These are phyloP conservation scores for Rhinocladiella similis DNA, from an alignment of 2,329 filamentous ascomycete genomes.

Conservation along the genomic window DNA sequence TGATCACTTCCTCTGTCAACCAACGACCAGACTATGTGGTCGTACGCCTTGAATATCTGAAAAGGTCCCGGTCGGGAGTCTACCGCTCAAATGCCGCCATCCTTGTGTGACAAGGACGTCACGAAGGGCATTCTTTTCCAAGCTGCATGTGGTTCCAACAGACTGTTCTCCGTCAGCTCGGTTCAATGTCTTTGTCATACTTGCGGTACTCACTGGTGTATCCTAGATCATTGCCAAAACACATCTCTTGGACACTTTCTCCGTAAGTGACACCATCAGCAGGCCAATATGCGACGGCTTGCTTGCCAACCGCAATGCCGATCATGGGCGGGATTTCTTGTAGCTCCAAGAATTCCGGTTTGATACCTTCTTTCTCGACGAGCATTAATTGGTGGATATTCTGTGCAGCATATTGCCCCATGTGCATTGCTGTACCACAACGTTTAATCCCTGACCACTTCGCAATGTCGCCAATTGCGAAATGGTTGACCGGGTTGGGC, in stretches of 20 bases:
- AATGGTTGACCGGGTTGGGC: slow-evolving; percentile 62
- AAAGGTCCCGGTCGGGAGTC: no score
- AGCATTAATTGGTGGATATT: slow-evolving; percentile 68
- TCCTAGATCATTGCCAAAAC: slow-evolving; percentile 69
- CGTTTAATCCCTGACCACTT: slow-evolving; percentile 79
- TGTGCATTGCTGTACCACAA: slow-evolving; percentile 73
- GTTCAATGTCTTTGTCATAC: neutral
- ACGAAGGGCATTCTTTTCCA: slow-evolving; percentile 2
- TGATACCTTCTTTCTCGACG: slow-evolving; percentile 33
- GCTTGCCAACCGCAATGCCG: slow-evolving; percentile 69
- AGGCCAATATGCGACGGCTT: slow-evolving; percentile 64
- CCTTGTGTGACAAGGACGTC: neutral
- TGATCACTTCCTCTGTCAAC: neutral
- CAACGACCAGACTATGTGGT: no score
- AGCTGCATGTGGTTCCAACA: slow-evolving; percentile 15
- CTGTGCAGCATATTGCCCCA: slow-evolving; percentile 64
- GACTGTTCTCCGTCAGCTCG: slow-evolving; percentile 16
- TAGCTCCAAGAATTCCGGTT: slow-evolving; percentile 52
- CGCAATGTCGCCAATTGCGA: slow-evolving; percentile 68
- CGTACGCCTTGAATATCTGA: no score
- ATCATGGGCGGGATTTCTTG: slow-evolving; percentile 64
- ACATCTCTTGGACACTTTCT: slow-evolving; percentile 61
- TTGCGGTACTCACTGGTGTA: slow-evolving; percentile 51
- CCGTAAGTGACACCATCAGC: slow-evolving; percentile 59
- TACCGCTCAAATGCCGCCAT: neutral